Evolutionary conservation across 306 rosid genomes (phyloP).

Genomic region (Cicer cuneatum): DNA sequence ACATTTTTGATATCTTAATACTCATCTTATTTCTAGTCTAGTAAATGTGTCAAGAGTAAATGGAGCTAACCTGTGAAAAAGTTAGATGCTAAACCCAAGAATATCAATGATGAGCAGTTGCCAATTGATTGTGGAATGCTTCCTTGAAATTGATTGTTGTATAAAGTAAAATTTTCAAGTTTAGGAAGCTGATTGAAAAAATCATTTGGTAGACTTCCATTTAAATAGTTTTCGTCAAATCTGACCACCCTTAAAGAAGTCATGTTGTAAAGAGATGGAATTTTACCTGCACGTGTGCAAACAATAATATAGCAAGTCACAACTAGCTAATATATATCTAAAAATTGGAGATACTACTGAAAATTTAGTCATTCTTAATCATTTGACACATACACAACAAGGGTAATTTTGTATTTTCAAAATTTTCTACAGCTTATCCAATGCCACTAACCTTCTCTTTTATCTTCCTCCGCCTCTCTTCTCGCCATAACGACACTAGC

Average conservation of each 20-base stretch:
- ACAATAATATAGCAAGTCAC: not conserved
- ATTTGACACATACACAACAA: too few species aligned
- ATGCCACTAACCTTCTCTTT: too few species aligned
- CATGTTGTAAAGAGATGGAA: not conserved
- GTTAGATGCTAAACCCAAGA: not conserved
- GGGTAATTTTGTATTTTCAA: too few species aligned
- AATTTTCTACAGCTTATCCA: too few species aligned
- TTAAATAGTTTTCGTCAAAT: not conserved
- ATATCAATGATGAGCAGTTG: not conserved
- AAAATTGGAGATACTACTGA: too few species aligned
- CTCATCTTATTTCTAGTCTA: too few species aligned
- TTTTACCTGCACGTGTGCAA: not conserved
- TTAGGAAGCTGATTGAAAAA: not conserved
- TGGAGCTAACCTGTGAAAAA: not conserved
- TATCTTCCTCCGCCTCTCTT: constrained; percentile 59
- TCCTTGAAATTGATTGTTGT: not conserved
- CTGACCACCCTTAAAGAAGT: not conserved
- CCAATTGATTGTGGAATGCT: constrained; percentile 3
- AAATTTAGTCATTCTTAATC: too few species aligned
- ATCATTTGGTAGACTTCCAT: not conserved
- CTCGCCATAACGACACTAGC: constrained; percentile 48
- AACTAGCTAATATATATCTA: too few species aligned
- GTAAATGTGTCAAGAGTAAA: not conserved
- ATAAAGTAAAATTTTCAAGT: not conserved
- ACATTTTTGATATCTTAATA: too few species aligned